phyloP scores from a whole-genome alignment of 768 basidiomycete species.

The Filobasidium floriforme region DNA sequence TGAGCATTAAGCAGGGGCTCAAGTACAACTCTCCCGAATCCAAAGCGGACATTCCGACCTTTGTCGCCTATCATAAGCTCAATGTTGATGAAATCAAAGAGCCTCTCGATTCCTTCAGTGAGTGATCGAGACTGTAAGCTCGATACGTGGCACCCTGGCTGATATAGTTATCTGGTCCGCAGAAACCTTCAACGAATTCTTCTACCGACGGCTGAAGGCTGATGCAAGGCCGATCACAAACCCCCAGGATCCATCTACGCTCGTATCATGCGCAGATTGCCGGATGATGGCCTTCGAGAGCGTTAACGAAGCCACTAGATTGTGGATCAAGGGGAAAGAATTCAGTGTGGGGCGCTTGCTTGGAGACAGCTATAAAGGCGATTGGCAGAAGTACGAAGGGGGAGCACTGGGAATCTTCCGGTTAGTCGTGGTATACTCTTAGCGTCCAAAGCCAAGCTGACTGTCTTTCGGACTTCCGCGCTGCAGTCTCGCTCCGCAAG shows the following conservation, averaged over 20 bases:
- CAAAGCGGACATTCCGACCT: conserved; percentile 70
- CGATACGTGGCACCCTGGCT: neutral
- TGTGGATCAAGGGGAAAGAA: conserved; percentile 97
- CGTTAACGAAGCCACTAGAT: conserved; percentile 69
- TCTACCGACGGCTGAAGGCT: conserved; percentile 75
- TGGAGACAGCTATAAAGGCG: conserved; percentile 65
- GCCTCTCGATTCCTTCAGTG: conserved; percentile 75
- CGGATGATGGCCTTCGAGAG: conserved; percentile 91
- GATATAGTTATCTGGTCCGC: neutral
- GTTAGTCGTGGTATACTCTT: conserved; percentile 20
- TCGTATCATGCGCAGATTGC: conserved; percentile 89
- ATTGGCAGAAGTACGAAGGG: conserved; percentile 64
- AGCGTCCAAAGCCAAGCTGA: conserved; percentile 2
- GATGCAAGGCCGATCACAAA: conserved; percentile 66
- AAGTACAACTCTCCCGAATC: conserved; percentile 87
- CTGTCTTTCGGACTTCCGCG: neutral
- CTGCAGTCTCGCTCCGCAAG: conserved; percentile 57
- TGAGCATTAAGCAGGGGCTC: conserved; percentile 86
- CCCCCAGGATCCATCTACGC: conserved; percentile 64
- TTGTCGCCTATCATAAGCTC: conserved; percentile 83
- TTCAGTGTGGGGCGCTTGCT: conserved; percentile 74
- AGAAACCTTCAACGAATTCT: conserved; percentile 93
- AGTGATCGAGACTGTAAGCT: conserved; percentile 35
- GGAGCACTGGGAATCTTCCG: conserved; percentile 85
- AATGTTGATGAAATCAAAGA: conserved; percentile 74